Base-by-base conservation (phyloP, 2,329 filamentous ascomycete genomes). In the Ustulina deusta region DNA sequence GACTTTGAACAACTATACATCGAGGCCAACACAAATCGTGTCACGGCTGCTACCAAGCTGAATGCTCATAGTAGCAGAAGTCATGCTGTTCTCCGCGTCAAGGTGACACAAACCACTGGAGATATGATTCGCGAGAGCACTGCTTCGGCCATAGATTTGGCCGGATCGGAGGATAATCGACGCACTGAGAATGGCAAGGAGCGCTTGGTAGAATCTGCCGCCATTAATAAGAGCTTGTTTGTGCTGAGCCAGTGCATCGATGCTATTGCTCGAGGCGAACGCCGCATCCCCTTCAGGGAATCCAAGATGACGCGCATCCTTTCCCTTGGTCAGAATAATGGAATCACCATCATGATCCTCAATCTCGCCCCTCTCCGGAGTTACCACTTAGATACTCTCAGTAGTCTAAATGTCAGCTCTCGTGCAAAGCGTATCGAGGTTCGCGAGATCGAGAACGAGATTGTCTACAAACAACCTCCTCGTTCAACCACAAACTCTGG, bases 241-340 rank as follows among this genome's bases (percentile, higher is more conserved):
- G 94, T 97, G 20, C 83, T 98, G 56, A 95, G 93, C 49, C 94
- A 97, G 78, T 98, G 95, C 75, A 95, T 98, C 61, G 95, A 98
- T 78, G 95, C 95, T 63, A 98, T 98, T 77, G 92, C 91, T 0
- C 84, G 88, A 27, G 88, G 88, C 36, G 89, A 91, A 77, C 87
- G 86, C 74, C 89, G 95, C 38, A 95, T 98, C 75, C 95, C 96
- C 0, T 98, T 97, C 79, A 87, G 95, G 64, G 95, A 97, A 78
- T 96, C 92, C 61, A 97, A 98, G 83, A 97, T 98, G 95, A 98
- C 96, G 0, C 88, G 95, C 54, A 97, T 98, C 63, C 81, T 98
- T 29, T 95, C 92, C 0, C 82, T 98, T 9, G 95, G 95, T 2
- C 95, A 97, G 81, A 97, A 98, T 81, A 93, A 97, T 71, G 95